Evolutionary conservation across 441 rosid species (phyloP).

Genomic region (Adansonia rubrostipa): DNA sequence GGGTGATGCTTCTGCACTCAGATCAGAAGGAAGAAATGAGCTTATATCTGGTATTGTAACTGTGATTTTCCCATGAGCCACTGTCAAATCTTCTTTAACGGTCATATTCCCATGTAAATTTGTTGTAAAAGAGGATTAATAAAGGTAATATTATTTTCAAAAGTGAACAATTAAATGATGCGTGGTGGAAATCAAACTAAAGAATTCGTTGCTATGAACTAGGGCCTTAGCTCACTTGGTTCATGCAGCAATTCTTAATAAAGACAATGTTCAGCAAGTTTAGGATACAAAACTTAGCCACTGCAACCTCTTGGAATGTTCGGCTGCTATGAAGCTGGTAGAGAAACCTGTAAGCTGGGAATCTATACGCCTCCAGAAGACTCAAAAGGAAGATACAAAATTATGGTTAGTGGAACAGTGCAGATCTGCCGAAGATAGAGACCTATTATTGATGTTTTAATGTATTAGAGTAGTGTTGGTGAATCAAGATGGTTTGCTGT

Average conservation of each 20-base stretch:
- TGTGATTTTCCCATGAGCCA: no score
- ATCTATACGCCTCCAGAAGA: not conserved
- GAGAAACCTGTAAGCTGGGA: not conserved
- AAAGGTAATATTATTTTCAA: not conserved
- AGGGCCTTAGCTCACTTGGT: no score
- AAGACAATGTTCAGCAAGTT: no score
- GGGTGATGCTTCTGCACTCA: not conserved
- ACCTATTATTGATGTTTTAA: not conserved
- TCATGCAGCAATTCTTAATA: no score
- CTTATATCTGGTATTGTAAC: no score
- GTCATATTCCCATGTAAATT: not conserved
- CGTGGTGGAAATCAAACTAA: not conserved
- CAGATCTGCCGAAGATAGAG: slow-evolving; percentile 1
- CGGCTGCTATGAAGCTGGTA: not conserved
- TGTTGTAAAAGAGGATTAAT: slow-evolving; percentile 16
- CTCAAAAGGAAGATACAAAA: slow-evolving; percentile 1
- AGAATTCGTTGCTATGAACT: no score
- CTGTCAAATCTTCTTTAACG: no score
- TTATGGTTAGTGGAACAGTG: not conserved
- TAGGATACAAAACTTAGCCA: no score
- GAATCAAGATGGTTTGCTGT: not conserved
- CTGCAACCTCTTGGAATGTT: no score
- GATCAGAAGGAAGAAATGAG: no score
- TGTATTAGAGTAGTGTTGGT: not conserved
- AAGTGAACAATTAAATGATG: not conserved